Evolutionary conservation across 2,329 filamentous ascomycete genomes (phyloP), one percentile per base, ranked within the genome.

Genomic region (Taxawa tesnikishii): DNA sequence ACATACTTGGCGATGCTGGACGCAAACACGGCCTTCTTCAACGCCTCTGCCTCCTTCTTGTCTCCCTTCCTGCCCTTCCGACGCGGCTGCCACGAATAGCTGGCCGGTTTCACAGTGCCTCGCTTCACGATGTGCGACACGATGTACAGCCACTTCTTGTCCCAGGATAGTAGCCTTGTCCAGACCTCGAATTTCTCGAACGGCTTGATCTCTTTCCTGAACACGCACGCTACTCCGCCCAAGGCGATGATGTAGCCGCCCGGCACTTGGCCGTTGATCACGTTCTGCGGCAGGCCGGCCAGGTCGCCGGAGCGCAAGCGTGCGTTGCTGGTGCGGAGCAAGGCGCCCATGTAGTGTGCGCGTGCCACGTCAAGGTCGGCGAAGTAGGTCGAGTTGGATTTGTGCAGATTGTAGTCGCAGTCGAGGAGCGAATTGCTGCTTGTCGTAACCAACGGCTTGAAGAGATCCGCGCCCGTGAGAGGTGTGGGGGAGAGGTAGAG

Each of bases 401-500:
- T 85, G 67, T 88, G 81, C 26, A 84, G 50, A 60, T 90, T 88
- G 62, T 85, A 84, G 60, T 94, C 87, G 47, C 78, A 83, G 58
- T 93, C 84, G 44, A 81, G 68, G 33, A 81, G 59, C 1, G 81
- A 72, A 10, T 79, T 72, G 48, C 75, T 73, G 5, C 78, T 73
- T 24, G 66, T 62, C 11, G 77, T 74, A 37, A 82, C 74, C 31
- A 80, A 60, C 29, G 81, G 77, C 29, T 75, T 70, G 62, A 88
- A 90, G 42, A 90, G 70, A 25, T 78, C 72, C 38, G 74, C 66
- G 2, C 75, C 70, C 28, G 51, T 50, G 14, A 63, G 54, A 1
- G 50, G 48, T 2, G 54, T 58, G 0, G 56, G 56, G 32, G 59
- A 54, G 33, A 64, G 38, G 45, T 63, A 62, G 26, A 67, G 44